These are phyloP conservation scores for Coriaria nepalensis DNA, from an alignment of 306 rosid species.

Conservation along the genomic window DNA sequence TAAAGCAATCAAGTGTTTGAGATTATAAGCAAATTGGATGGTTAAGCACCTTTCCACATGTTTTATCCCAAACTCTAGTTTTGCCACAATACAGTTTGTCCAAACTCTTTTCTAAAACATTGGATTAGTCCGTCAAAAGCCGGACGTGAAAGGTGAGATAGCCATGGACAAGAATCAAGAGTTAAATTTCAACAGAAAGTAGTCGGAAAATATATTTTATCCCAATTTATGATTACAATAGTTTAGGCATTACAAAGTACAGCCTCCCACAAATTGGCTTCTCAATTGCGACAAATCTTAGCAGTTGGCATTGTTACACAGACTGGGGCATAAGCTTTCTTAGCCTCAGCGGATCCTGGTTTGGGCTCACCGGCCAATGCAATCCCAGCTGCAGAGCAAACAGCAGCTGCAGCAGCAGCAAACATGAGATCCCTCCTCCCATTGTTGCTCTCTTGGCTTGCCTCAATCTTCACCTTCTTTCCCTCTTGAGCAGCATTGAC, in stretches of 20 bases:
- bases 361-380: slow-evolving; percentile 29
- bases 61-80: too few relatives aligned
- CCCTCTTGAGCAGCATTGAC: slow-evolving; percentile 17
- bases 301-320: slow-evolving; percentile 49
- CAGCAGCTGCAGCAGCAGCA: slow-evolving; percentile 23
- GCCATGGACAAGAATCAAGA: too few relatives aligned
- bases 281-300: slow-evolving; percentile 28
- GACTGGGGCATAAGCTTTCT: slow-evolving; percentile 30
- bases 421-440: slow-evolving; percentile 34
- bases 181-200: not conserved
- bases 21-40: too few relatives aligned
- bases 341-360: slow-evolving; percentile 28
- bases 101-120: too few relatives aligned
- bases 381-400: slow-evolving; percentile 24
- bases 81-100: too few relatives aligned
- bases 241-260: too few relatives aligned
- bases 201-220: not conserved
- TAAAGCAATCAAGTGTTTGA: too few relatives aligned
- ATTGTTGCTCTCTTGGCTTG: slow-evolving; percentile 13
- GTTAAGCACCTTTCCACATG: too few relatives aligned
- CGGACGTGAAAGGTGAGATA: too few relatives aligned
- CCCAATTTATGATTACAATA: not conserved
- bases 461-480: slow-evolving; percentile 10
- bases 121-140: too few relatives aligned
- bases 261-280: not conserved